These are phyloP conservation scores for Aegilops tauschii DNA, from an alignment of 176 grass and related monocot species.

Conservation along the genomic window DNA sequence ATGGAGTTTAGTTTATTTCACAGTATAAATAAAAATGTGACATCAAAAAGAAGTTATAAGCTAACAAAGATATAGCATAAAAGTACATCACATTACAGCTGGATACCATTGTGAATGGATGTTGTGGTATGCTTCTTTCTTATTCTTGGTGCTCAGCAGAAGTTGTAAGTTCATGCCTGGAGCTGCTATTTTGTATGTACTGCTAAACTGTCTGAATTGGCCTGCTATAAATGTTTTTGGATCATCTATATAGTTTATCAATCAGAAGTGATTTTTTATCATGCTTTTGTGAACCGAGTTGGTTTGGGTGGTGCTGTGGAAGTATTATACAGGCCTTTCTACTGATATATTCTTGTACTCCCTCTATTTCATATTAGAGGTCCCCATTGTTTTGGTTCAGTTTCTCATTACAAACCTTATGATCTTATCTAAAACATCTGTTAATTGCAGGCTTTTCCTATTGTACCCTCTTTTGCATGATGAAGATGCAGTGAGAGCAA, in stretches of 20 bases:
- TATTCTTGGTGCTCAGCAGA: background rate
- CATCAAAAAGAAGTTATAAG: conserved; percentile 13
- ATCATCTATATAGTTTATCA: background rate
- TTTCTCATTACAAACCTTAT: background rate
- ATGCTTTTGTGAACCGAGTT: background rate
- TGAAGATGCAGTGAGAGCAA: background rate
- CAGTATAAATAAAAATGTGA: conserved; percentile 10
- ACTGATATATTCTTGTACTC: background rate
- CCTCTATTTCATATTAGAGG: background rate
- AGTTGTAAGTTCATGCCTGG: background rate
- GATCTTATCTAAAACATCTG: background rate
- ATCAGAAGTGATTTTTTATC: background rate
- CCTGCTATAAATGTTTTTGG: background rate
- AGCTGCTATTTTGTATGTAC: background rate
- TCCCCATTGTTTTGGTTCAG: background rate
- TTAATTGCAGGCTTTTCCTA: background rate
- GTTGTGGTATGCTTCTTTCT: conserved; percentile 32
- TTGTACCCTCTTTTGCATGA: background rate
- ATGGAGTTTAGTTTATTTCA: conserved; percentile 25
- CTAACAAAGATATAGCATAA: conserved; percentile 14
- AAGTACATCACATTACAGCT: background rate
- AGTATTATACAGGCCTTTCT: background rate
- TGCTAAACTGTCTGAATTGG: background rate
- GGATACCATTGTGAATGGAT: background rate
- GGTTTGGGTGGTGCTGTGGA: background rate